These are phyloP conservation scores for Pinus taeda DNA, from an alignment of 75 land plant genomes.

Conservation along the genomic window DNA sequence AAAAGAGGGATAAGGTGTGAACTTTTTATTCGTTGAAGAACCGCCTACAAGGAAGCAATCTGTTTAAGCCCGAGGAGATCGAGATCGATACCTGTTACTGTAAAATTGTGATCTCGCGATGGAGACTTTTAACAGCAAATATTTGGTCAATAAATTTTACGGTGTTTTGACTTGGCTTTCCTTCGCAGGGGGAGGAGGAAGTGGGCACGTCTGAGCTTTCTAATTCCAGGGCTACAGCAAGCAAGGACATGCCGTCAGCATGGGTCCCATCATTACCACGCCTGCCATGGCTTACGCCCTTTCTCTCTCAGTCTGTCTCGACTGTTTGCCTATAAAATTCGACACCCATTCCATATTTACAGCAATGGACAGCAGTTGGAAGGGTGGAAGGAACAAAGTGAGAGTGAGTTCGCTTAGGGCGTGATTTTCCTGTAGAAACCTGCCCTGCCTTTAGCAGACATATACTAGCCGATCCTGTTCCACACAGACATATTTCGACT, in stretches of 20 bases:
- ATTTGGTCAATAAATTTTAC: neutral
- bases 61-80: neutral
- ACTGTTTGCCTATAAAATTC: neutral
- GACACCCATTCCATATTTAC: neutral
- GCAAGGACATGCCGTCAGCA: constrained; percentile 2
- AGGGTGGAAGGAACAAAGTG: too few species aligned
- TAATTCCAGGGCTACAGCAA: neutral
- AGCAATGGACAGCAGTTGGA: neutral
- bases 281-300: neutral
- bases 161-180: neutral
- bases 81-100: neutral
- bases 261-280: neutral
- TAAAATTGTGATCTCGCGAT: too few species aligned
- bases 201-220: constrained; percentile 4
- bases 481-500: too few species aligned
- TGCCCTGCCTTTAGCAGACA: constrained; percentile 9
- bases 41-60: neutral
- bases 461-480: neutral
- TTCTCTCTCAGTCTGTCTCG: neutral
- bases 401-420: neutral
- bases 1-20: neutral
- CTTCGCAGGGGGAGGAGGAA: neutral
- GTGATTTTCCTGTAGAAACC: neutral
- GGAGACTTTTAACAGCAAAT: neutral
- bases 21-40: neutral